These are phyloP conservation scores for Aspergillus fructus DNA, from an alignment of 2,329 filamentous ascomycete species.

Conservation along the genomic window DNA sequence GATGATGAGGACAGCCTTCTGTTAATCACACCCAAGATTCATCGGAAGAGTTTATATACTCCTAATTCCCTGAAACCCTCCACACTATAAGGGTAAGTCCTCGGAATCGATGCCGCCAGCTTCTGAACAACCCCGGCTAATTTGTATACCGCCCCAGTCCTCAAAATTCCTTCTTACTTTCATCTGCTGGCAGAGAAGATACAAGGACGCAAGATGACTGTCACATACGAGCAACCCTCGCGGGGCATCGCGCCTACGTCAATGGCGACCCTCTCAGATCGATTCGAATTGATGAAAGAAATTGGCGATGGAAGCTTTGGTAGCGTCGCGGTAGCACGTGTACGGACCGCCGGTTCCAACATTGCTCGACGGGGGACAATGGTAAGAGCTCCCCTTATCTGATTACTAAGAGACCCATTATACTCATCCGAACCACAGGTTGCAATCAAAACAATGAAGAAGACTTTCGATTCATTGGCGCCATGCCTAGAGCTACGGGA, in stretches of 20 bases:
- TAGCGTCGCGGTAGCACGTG: slow-evolving; percentile 87
- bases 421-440: slow-evolving; percentile 58
- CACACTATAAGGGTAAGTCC: slow-evolving; percentile 12
- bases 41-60: slow-evolving; percentile 10
- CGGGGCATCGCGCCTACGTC: slow-evolving; percentile 52
- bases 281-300: slow-evolving; percentile 96
- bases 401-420: not conserved
- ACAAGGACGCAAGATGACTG: slow-evolving; percentile 63
- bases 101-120: not conserved
- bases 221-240: slow-evolving; percentile 71
- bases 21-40: slow-evolving; percentile 22
- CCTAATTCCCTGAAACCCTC: slow-evolving; percentile 8
- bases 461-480: slow-evolving; percentile 89
- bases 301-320: slow-evolving; percentile 99
- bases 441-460: slow-evolving; percentile 99
- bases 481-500: slow-evolving; percentile 92
- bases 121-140: slow-evolving; percentile 8
- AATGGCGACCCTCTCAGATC: slow-evolving; percentile 72
- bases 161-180: slow-evolving; percentile 26
- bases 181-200: slow-evolving; percentile 44
- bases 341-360: slow-evolving; percentile 83
- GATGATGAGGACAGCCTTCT: slow-evolving; percentile 31
- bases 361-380: slow-evolving; percentile 87
- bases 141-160: slow-evolving; percentile 7
- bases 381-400: slow-evolving; percentile 56